Conservation (phyloP, 495 filamentous ascomycete genomes). For the Opeltia flavorubescens region DNA sequence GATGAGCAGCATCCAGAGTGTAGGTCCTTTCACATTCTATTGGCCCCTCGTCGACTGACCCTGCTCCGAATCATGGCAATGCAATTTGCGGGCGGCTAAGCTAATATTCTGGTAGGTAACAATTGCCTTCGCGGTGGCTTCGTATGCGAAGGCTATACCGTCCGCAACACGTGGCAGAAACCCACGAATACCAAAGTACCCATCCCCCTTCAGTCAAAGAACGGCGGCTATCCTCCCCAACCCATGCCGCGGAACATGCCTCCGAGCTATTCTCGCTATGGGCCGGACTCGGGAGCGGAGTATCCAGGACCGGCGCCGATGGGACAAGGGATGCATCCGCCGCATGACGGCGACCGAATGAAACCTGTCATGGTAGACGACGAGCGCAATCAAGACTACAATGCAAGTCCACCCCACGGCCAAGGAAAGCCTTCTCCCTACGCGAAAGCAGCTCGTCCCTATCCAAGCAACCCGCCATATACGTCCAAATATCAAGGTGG, state of each 20-base stretch:
- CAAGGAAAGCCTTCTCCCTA: conserved; percentile 11
- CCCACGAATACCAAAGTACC: conserved; percentile 45
- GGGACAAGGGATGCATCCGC: conserved; percentile 14
- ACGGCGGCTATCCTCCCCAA: conserved; percentile 36
- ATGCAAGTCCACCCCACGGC: conserved; percentile 10
- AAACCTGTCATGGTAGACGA: conserved; percentile 16
- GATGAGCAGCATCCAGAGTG: conserved; percentile 92
- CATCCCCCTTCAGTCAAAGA: conserved; percentile 76
- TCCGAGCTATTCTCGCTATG: conserved; percentile 15
- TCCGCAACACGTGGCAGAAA: conserved; percentile 58
- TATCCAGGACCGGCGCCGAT: conserved; percentile 16
- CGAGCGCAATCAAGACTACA: conserved; percentile 16
- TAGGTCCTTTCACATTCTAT: conserved; percentile 26
- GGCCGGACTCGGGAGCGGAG: conserved; percentile 15
- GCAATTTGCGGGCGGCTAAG: background rate
- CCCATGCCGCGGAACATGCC: conserved; percentile 7
- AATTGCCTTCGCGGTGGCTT: conserved; percentile 91
- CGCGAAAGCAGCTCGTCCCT: conserved; percentile 14
- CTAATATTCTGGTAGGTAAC: conserved; percentile 42
- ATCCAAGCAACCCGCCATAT: conserved; percentile 17
- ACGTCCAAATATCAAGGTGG: conserved; percentile 14
- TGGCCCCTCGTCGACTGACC: too few relatives aligned
- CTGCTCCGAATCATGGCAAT: too few relatives aligned
- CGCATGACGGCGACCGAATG: conserved; percentile 13
- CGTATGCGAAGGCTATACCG: conserved; percentile 86